Evolutionary conservation across 139 green algal species (phyloP), one percentile per base, ranked within the genome.

Genomic region (Chlamydomonas incerta): DNA sequence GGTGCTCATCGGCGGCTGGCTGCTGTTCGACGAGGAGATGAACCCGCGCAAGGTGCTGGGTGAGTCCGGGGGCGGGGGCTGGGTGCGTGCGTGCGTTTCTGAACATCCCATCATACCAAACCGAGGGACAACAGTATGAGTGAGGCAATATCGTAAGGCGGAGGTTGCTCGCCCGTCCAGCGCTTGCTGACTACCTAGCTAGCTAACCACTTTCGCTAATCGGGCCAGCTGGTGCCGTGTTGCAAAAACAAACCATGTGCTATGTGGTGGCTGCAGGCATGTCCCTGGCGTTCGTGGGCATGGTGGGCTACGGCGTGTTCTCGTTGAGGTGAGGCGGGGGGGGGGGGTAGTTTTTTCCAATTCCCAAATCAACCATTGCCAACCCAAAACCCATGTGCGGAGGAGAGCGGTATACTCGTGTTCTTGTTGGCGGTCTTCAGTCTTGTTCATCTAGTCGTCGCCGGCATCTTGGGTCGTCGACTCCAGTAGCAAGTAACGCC

Each of bases 1-100:
- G 62, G 76, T 83, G 63, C 77, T 89, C 17, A 50, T 89, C 4
- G 85, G 85, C 35, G 85, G 85, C 41, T 89, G 85, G 85, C 29
- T 72, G 69, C 67, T 89, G n/a, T 89, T 89, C 69, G 46, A 75
- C 8, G 85, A 89, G 58, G 20, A 68, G 29, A 71, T 89, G n/a
- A 85, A 74, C 57, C 24, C 33, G 5, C n/a, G 60, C 31, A 81
- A 89, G 65, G 37, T 87, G 9, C 3, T 24, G 21, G 81, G 81
- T 87, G 52, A 24, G 81, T 80, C 14, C 17, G n/a, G 66, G 31
- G 31, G 31, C 17, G n/a, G 8, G 31, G n/a, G n/a, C n/a, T n/a
- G n/a, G n/a, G n/a, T n/a, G n/a, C n/a, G n/a, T n/a, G n/a, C n/a
- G n/a, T n/a, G n/a, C n/a, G n/a, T n/a, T n/a, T n/a, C n/a, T n/a